These are phyloP conservation scores for Capronia epimyces DNA, from an alignment of 2,329 filamentous ascomycete genomes.

Conservation along the genomic window DNA sequence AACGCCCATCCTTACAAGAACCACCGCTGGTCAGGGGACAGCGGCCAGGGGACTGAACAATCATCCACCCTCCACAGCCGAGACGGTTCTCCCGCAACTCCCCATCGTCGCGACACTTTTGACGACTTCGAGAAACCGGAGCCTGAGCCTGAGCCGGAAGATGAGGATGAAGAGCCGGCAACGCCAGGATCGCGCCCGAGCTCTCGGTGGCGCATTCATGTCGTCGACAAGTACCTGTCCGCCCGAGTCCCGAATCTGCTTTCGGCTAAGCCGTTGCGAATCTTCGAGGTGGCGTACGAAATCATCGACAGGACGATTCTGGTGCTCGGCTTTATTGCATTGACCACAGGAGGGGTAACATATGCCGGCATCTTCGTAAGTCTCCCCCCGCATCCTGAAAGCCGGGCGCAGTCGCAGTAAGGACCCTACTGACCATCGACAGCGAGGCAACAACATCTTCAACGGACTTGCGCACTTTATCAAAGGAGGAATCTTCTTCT, in stretches of 20 bases:
- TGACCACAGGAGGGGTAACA: conserved; percentile 67
- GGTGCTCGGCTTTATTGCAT: conserved; percentile 66
- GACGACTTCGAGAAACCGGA: conserved; percentile 47
- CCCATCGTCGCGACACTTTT: conserved; percentile 44
- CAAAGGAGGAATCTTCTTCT: conserved; percentile 93
- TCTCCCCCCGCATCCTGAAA: conserved; percentile 25
- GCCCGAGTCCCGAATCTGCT: conserved; percentile 46
- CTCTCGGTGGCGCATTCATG: conserved; percentile 31
- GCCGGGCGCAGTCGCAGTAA: conserved; percentile 1
- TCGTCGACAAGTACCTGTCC: conserved; percentile 50
- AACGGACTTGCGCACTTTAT: conserved; percentile 87
- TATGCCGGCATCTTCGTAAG: conserved; percentile 81
- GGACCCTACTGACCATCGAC: conserved; percentile 6
- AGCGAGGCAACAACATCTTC: conserved; percentile 58
- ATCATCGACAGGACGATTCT: conserved; percentile 71
- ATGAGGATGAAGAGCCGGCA: conserved; percentile 44
- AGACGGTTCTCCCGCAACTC: conserved; percentile 57
- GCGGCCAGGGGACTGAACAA: conserved; percentile 67
- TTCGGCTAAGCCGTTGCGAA: conserved; percentile 44
- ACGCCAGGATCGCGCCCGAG: conserved; percentile 21
- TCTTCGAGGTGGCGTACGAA: conserved; percentile 58
- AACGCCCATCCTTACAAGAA: conserved; percentile 38
- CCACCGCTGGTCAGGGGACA: conserved; percentile 63
- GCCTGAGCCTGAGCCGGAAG: conserved; percentile 37
- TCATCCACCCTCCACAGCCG: conserved; percentile 62